These are phyloP conservation scores for Halophytophthora batemanensis DNA, from an alignment of 352 stramenopile genomes.

Conservation along the genomic window DNA sequence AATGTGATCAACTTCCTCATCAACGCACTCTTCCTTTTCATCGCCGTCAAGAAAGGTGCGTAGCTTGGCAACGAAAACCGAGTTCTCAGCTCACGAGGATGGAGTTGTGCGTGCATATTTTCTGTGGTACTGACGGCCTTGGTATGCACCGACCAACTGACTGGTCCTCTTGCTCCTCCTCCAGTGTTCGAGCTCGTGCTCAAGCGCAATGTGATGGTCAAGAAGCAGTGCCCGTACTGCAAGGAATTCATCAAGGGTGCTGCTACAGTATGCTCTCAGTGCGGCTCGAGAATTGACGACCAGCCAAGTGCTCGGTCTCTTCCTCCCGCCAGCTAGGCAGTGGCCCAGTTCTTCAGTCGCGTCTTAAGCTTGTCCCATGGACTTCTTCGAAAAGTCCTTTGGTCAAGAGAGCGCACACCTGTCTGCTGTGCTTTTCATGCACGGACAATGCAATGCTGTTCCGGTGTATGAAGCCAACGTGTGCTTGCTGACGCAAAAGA, in stretches of 20 bases:
- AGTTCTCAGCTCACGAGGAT: not conserved
- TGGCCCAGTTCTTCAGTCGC: too few species aligned
- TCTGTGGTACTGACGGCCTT: too few species aligned
- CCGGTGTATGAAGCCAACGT: too few species aligned
- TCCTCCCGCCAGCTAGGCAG: too few species aligned
- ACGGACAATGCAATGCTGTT: too few species aligned
- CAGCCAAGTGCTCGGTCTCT: not conserved
- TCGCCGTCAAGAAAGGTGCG: constrained; percentile 61
- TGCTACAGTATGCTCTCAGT: constrained; percentile 23
- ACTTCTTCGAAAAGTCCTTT: too few species aligned
- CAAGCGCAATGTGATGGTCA: constrained; percentile 45
- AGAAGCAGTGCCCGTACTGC: constrained; percentile 55
- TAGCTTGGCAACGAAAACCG: not conserved
- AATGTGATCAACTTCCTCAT: constrained; percentile 66
- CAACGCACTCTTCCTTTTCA: constrained; percentile 59
- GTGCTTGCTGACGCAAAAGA: too few species aligned
- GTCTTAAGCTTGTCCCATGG: too few species aligned
- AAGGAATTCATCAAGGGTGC: constrained; percentile 58
- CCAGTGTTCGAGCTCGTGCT: constrained; percentile 55
- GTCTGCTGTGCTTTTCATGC: too few species aligned
- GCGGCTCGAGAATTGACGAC: constrained; percentile 9
- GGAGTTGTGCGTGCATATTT: not conserved
- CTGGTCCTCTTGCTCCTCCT: not conserved
- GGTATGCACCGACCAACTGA: not conserved
- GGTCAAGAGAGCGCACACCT: too few species aligned